A percentile compares a stretch with the other conserved stretches of the same genome.
Conservation (phyloP, 495 filamentous ascomycete genomes). For the Penicillium coffeae region DNA sequence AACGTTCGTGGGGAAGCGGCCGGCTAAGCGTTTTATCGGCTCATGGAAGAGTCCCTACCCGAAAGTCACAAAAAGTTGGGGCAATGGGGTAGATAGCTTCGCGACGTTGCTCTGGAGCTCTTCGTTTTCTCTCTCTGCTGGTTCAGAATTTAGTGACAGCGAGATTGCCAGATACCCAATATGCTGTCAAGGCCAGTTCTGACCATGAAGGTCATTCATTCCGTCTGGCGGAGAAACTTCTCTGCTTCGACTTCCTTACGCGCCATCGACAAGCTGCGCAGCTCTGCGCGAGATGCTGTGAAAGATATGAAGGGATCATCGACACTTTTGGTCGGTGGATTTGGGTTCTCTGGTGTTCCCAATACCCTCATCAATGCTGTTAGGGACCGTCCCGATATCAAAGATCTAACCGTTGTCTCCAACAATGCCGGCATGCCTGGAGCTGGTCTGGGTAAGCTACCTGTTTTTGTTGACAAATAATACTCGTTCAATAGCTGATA, state of each 20-base stretch:
- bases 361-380: conserved; percentile 80
- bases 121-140: conserved; percentile 9
- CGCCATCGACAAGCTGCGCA: conserved; percentile 75
- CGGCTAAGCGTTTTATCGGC: conserved; percentile 24
- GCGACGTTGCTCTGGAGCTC: conserved; percentile 3
- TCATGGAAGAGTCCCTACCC: conserved; percentile 16
- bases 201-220: conserved; percentile 31
- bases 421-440: conserved; percentile 85
- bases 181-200: conserved; percentile 32
- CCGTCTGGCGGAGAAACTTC: conserved; percentile 53
- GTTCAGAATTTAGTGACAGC: conserved; percentile 12
- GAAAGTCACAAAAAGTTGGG: conserved; percentile 11
- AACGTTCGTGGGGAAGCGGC: conserved; percentile 8
- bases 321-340: conserved; percentile 75
- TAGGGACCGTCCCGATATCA: conserved; percentile 66
- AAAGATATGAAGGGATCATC: conserved; percentile 66
- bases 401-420: conserved; percentile 74
- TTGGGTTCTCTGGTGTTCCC: conserved; percentile 81
- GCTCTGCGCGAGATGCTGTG: conserved; percentile 66
- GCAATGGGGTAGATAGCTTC: conserved; percentile 13
- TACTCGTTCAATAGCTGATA: not conserved
- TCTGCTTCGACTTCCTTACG: conserved; percentile 56
- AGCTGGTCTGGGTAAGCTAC: conserved; percentile 59
- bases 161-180: conserved; percentile 3
- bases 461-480: not conserved